These are phyloP conservation scores for Syzygium aqueum DNA, from an alignment of 345 rosid genomes.

Conservation along the genomic window DNA sequence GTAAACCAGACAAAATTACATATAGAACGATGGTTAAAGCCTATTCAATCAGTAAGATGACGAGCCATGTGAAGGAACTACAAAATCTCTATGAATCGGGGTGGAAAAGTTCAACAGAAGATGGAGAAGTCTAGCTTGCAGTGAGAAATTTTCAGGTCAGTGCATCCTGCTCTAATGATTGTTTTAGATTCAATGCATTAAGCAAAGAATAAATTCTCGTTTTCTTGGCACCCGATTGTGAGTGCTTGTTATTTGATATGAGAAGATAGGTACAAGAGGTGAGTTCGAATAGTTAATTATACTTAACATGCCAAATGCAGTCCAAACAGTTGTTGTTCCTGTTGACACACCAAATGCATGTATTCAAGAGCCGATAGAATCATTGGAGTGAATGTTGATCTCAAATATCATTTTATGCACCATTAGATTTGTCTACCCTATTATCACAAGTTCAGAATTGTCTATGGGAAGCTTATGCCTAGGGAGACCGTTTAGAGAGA, in stretches of 20 bases:
- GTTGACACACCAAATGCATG: neutral
- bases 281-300: neutral
- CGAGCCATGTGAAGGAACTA: slow-evolving; percentile 55
- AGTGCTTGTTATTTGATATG: neutral
- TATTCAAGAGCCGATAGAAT: neutral
- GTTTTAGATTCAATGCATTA: neutral
- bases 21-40: slow-evolving; percentile 82
- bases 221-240: neutral
- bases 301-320: neutral
- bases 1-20: slow-evolving; percentile 68
- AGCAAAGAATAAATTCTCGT: neutral
- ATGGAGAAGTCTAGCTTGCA: slow-evolving; percentile 45
- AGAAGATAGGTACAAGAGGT: neutral
- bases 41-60: slow-evolving; percentile 58
- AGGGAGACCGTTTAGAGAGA: neutral
- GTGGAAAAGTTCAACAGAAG: neutral
- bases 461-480: neutral
- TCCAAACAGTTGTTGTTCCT: neutral
- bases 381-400: neutral
- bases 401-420: neutral
- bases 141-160: slow-evolving; percentile 13
- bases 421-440: neutral
- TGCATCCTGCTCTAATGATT: neutral
- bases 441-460: neutral
- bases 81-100: slow-evolving; percentile 20